Evolutionary conservation across 2,329 filamentous ascomycete genomes (phyloP), one percentile per base, ranked within the genome.

Genomic region (Fusarium siculi): DNA sequence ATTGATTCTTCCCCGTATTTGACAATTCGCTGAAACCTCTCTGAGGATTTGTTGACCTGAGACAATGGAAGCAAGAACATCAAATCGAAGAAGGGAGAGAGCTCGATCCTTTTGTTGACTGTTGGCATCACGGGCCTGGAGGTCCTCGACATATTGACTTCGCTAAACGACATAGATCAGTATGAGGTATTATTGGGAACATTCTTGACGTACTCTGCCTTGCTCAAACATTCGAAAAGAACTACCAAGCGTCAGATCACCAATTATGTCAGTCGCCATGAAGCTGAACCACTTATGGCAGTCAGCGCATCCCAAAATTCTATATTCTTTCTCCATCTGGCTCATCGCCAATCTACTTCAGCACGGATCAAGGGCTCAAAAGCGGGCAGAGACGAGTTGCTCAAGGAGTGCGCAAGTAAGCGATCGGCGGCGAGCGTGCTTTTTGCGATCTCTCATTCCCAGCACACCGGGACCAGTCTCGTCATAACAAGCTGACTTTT

Each of bases 191-290:
- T n/a, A n/a, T n/a, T n/a, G n/a, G n/a, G n/a, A n/a, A n/a, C n/a
- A n/a, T n/a, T n/a, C n/a, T n/a, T n/a, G n/a, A n/a, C n/a, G n/a
- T n/a, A 66, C 57, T 28, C 39, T 42, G 2, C 58, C 63, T 37
- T 63, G 49, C 21, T 66, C 63, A 2, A 63, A 34, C 58, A 55
- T 63, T 30, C 14, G 19, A 2, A 66, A 64, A 1, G 63, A 64
- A 11, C 49, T 55, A 1, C 63, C 59, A 15, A 66, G 64, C 4
- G 60, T 64, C 2, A 66, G 19, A 23, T 66, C 47, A 7, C 63
- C 63, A 4, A 63, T 66, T 8, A 66, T 55, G 16, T 66, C 63
- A 4, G 50, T 64, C 9, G 63, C 49, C 63, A 66, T 66, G 11
- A 66, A 50, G 14, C 49, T 43, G 25, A 56, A 64, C 63, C 63